A percentile compares a stretch with the other conserved stretches of the same genome.
Evolutionary conservation across 108 stramenopile species (phyloP).

Genomic region (Fragilariopsis cylindrus): DNA sequence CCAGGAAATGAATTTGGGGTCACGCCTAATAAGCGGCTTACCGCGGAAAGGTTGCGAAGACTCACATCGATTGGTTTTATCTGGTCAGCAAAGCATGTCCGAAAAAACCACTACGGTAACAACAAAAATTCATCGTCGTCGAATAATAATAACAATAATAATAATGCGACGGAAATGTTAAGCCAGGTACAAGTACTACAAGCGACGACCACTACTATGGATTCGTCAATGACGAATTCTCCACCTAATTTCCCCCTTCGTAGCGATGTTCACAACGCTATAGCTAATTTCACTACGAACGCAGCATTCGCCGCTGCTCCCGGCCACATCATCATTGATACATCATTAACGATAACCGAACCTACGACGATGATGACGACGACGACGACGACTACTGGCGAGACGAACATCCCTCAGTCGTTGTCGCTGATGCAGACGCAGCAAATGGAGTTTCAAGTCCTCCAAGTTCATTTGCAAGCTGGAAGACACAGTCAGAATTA

Average conservation of each 20-base stretch:
- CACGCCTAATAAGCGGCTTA: conserved; percentile 48
- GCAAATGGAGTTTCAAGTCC: too few species aligned
- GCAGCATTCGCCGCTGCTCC: neutral
- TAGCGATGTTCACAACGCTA: neutral
- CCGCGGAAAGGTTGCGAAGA: conserved; percentile 51
- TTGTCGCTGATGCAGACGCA: neutral
- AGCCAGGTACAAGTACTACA: too few species aligned
- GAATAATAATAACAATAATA: neutral
- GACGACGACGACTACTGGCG: neutral
- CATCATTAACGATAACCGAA: neutral
- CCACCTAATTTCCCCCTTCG: too few species aligned
- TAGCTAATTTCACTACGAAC: neutral
- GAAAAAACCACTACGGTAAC: conserved; percentile 9
- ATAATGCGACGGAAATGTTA: too few species aligned
- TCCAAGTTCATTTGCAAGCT: too few species aligned
- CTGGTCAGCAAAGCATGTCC: conserved; percentile 47
- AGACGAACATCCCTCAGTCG: neutral
- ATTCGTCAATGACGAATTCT: too few species aligned
- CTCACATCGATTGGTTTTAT: conserved; percentile 55
- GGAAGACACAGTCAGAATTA: too few species aligned
- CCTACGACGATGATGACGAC: neutral
- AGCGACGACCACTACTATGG: too few species aligned
- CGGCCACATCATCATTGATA: too few species aligned
- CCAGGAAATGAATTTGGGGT: conserved; percentile 21
- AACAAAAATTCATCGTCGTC: neutral